Conservation (phyloP, 176 grass and related monocot genomes). For the Cenchrus purpureus region DNA sequence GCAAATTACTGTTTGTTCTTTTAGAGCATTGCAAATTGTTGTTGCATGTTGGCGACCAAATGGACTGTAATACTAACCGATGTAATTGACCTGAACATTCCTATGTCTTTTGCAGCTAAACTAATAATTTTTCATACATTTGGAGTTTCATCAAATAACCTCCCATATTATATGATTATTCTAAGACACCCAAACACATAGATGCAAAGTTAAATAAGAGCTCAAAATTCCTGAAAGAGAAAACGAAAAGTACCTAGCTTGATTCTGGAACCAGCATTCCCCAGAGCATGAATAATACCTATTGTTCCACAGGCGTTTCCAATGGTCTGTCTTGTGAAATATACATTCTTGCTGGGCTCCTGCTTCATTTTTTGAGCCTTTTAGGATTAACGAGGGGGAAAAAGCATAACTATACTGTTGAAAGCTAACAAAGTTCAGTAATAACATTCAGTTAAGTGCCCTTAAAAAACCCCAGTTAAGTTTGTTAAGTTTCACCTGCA, state of each 20-base stretch:
- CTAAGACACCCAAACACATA: background rate
- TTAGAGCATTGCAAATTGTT: constrained; percentile 16
- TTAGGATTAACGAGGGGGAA: background rate
- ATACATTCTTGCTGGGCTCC: constrained; percentile 71
- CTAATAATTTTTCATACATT: background rate
- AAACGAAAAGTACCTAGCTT: constrained; percentile 60
- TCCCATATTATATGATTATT: constrained; percentile 12
- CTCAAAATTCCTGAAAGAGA: background rate
- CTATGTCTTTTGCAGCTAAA: background rate
- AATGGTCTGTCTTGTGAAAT: constrained; percentile 89
- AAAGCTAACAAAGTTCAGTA: background rate
- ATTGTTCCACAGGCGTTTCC: constrained; percentile 94
- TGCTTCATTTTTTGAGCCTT: constrained; percentile 28
- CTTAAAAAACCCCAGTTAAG: background rate
- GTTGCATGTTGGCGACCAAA: background rate
- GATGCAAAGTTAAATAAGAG: constrained; percentile 1
- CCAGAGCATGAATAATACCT: constrained; percentile 91
- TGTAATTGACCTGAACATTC: background rate
- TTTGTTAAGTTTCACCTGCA: background rate
- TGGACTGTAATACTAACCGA: background rate
- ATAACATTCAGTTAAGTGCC: background rate
- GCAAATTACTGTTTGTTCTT: background rate
- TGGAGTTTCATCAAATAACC: background rate
- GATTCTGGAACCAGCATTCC: constrained; percentile 74
- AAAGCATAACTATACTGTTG: background rate